Percentiles rank a stretch among this genome's conserved stretches.
Conservation (phyloP, 148 eudicot genomes). For the Silene latifolia region DNA sequence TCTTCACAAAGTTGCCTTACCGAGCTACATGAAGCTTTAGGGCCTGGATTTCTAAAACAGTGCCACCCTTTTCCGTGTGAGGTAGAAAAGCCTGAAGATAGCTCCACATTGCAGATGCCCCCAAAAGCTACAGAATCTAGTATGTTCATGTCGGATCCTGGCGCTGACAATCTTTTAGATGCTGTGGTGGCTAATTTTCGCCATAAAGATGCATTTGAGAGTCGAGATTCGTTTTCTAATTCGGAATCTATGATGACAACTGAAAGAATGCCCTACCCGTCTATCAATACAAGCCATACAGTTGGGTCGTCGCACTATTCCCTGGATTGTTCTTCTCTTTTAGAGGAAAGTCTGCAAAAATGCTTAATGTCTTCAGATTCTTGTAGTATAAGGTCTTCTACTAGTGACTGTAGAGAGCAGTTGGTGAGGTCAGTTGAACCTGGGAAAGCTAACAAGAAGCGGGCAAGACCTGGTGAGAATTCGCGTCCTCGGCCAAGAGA, state of each 20-base stretch:
- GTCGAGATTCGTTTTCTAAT: constrained; percentile 34
- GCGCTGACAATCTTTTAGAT: constrained; percentile 74
- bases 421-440: constrained; percentile 40
- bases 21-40: constrained; percentile 84
- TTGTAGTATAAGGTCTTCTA: constrained; percentile 41
- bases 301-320: constrained; percentile 53
- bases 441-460: constrained; percentile 51
- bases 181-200: constrained; percentile 77
- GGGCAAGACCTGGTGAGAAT: constrained; percentile 84
- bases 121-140: constrained; percentile 43
- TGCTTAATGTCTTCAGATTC: constrained; percentile 55
- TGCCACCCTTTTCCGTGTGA: constrained; percentile 38
- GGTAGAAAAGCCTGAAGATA: constrained; percentile 29
- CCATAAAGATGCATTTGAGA: constrained; percentile 30
- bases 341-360: constrained; percentile 43
- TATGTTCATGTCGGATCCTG: constrained; percentile 47
- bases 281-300: constrained; percentile 38
- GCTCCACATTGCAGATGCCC: constrained; percentile 41
- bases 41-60: constrained; percentile 56
- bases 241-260: constrained; percentile 54
- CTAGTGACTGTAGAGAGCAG: constrained; percentile 50
- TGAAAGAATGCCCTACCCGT: constrained; percentile 52
- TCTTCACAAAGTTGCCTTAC: constrained; percentile 28
- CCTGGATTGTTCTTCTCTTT: constrained; percentile 45
- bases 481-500: constrained; percentile 93